phyloP scores from a whole-genome alignment of 1,284 basidiomycete genomes.

The Apiotrichum siamense region DNA sequence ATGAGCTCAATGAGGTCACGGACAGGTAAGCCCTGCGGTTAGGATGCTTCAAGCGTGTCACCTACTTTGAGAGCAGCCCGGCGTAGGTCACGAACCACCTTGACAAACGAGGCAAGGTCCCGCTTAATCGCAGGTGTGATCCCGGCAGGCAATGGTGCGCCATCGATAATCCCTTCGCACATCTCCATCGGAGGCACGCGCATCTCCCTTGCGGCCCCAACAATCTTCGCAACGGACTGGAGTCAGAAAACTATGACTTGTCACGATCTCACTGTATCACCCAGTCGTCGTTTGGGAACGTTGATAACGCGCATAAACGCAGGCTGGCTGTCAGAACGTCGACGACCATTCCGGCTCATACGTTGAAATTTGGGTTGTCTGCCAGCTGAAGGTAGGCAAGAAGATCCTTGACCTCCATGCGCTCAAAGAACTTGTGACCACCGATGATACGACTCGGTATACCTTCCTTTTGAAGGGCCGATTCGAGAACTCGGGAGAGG shows the following conservation, averaged over 20 bases:
- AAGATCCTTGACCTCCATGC: conserved; percentile 77
- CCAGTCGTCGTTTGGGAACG: conserved; percentile 66
- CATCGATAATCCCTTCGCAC: conserved; percentile 58
- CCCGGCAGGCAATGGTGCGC: conserved; percentile 53
- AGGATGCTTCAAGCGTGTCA: not conserved
- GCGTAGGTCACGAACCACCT: conserved; percentile 55
- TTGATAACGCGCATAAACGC: conserved; percentile 76
- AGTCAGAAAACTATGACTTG: not conserved
- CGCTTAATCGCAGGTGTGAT: conserved; percentile 62
- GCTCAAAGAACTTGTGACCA: conserved; percentile 82
- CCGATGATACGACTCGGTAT: conserved; percentile 73
- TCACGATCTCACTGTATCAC: conserved; percentile 70
- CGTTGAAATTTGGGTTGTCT: conserved; percentile 69
- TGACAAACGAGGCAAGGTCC: conserved; percentile 59
- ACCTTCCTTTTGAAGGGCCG: conserved; percentile 65
- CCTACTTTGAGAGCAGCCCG: conserved; percentile 56
- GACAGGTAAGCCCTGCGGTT: conserved; percentile 57
- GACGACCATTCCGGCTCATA: conserved; percentile 15
- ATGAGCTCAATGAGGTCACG: conserved; percentile 61
- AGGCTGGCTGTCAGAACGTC: conserved; percentile 43
- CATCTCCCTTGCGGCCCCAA: conserved; percentile 53
- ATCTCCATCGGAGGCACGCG: conserved; percentile 59
- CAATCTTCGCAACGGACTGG: conserved; percentile 60
- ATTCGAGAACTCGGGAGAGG: conserved; percentile 70
- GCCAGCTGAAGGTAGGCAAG: conserved; percentile 80